A percentile compares a stretch with the other conserved stretches of the same genome.
Conservation (phyloP, 2,329 filamentous ascomycete genomes). For the Aspergillus chevalieri region DNA sequence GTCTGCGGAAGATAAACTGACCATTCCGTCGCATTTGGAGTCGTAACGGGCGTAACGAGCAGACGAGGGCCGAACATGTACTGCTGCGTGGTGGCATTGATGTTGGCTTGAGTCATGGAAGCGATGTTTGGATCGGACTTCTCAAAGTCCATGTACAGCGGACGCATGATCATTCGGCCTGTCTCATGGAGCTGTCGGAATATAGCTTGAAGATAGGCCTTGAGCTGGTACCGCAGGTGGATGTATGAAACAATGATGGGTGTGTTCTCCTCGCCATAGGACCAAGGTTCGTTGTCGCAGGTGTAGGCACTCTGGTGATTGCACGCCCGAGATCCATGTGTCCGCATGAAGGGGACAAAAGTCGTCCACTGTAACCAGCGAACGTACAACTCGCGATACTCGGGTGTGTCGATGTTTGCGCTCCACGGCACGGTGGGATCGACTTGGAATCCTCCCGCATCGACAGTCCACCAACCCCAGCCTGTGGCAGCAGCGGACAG, state of each 20-base stretch:
- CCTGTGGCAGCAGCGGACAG: conserved; percentile 58
- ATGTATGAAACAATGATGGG: conserved; percentile 54
- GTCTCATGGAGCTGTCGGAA: conserved; percentile 29
- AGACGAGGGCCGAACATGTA: conserved; percentile 36
- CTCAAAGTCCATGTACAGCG: conserved; percentile 35
- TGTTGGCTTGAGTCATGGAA: conserved; percentile 20
- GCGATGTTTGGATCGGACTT: conserved; percentile 18
- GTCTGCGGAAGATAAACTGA: conserved; percentile 31
- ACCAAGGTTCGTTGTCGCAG: conserved; percentile 53
- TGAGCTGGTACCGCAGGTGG: conserved; percentile 48
- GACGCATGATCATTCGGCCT: conserved; percentile 32
- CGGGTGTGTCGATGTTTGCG: conserved; percentile 47
- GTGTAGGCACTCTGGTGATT: conserved; percentile 38
- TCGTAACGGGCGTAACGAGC: conserved; percentile 32
- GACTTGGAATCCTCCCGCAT: conserved; percentile 60
- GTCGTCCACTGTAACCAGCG: conserved; percentile 62
- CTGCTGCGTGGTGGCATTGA: conserved; percentile 32
- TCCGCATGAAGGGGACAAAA: conserved; percentile 54
- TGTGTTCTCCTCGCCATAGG: conserved; percentile 53
- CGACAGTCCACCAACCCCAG: conserved; percentile 60
- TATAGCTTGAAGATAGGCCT: conserved; percentile 23
- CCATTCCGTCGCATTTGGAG: conserved; percentile 32
- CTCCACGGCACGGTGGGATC: conserved; percentile 36
- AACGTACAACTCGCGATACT: conserved; percentile 56
- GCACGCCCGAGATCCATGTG: conserved; percentile 54